Conservation (phyloP, 345 rosid genomes). For the Crucihimalaya himalaica region DNA sequence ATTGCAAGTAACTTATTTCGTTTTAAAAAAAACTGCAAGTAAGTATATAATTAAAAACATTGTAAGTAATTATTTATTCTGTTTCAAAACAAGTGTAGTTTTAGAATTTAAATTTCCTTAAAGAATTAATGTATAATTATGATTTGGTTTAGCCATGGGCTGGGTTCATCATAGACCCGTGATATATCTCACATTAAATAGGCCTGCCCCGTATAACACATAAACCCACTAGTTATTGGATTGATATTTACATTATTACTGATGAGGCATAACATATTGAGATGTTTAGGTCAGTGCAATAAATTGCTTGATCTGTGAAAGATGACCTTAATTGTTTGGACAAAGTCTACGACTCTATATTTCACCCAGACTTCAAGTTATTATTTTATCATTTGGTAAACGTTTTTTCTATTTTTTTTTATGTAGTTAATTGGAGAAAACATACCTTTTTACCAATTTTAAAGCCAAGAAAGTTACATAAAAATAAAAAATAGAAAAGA, state of each 20-base stretch:
- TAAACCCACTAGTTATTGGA: slow-evolving; percentile 10
- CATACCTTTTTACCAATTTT: background rate
- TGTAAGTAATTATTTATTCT: too few relatives aligned
- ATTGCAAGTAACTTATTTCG: background rate
- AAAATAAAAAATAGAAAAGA: too few relatives aligned
- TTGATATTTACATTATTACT: slow-evolving; percentile 7
- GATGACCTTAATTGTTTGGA: slow-evolving; percentile 51
- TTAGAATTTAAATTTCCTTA: too few relatives aligned
- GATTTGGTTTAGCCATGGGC: background rate
- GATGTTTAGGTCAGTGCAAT: slow-evolving; percentile 43
- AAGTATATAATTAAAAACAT: too few relatives aligned
- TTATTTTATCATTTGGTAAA: slow-evolving; percentile 39
- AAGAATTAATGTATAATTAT: too few relatives aligned
- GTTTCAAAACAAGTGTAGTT: too few relatives aligned
- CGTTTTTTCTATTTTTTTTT: background rate
- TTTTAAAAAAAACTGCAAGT: too few relatives aligned
- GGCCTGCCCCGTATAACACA: slow-evolving; percentile 11
- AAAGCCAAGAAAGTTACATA: too few relatives aligned
- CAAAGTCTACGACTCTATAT: slow-evolving; percentile 45
- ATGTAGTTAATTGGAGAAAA: background rate
- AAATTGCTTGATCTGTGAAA: slow-evolving; percentile 17
- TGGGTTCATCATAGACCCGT: background rate
- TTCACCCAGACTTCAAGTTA: slow-evolving; percentile 32
- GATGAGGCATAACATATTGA: background rate
- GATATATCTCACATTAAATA: background rate